These are phyloP conservation scores for Miscanthus lutarioriparius DNA, from an alignment of 176 grass and related monocot species.

Conservation along the genomic window DNA sequence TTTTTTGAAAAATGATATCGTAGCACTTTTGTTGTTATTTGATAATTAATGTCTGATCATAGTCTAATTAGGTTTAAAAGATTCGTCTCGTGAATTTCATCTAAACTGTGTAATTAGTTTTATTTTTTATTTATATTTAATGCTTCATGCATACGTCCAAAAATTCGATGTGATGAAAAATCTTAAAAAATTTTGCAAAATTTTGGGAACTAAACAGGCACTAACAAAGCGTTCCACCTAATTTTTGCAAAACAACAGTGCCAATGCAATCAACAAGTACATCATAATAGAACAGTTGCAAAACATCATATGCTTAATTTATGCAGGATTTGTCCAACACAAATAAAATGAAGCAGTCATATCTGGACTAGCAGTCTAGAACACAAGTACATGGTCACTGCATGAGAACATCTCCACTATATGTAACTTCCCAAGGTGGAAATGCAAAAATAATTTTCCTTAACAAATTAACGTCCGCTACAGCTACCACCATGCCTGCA, in stretches of 20 bases:
- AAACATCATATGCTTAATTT: neutral
- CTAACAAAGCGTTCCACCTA: no score
- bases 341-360: conserved; percentile 9
- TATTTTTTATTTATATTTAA: no score
- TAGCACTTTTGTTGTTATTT: no score
- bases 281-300: neutral
- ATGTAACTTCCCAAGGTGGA: conserved; percentile 27
- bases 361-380: neutral
- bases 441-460: conserved; percentile 3
- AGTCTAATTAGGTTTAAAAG: no score
- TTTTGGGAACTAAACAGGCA: no score
- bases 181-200: no score
- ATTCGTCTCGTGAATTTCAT: no score
- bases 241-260: neutral
- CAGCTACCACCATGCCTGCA: conserved; percentile 26
- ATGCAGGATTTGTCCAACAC: neutral
- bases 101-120: no score
- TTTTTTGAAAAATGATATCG: no score
- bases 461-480: conserved; percentile 24
- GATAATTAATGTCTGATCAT: no score
- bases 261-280: neutral
- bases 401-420: conserved; percentile 1
- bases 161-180: no score
- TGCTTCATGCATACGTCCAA: no score
- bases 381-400: conserved; percentile 5